These are phyloP conservation scores for Parathielavia appendiculata DNA, from an alignment of 495 filamentous ascomycete species.

Conservation along the genomic window DNA sequence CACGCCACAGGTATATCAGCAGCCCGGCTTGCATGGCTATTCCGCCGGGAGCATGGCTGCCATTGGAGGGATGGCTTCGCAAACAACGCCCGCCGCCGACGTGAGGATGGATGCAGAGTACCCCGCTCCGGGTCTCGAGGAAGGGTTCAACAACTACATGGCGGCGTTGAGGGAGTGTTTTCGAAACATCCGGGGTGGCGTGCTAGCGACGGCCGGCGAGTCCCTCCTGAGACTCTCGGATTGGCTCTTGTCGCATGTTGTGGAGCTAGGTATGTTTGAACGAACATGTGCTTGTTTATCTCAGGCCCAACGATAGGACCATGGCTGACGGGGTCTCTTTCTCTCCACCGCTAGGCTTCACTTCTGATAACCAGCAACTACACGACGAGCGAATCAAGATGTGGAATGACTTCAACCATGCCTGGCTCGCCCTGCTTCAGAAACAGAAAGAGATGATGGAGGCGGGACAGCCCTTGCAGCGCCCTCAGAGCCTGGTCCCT, in stretches of 20 bases:
- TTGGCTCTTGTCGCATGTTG: constrained; percentile 78
- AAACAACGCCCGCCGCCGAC: constrained; percentile 37
- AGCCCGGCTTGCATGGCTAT: constrained; percentile 44
- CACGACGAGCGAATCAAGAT: constrained; percentile 69
- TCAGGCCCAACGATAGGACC: too few relatives aligned
- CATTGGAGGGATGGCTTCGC: constrained; percentile 39
- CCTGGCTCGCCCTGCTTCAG: constrained; percentile 84
- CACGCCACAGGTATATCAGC: constrained; percentile 47
- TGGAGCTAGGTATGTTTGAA: constrained; percentile 63
- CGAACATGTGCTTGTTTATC: background rate
- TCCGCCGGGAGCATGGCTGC: constrained; percentile 36
- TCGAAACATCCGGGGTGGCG: constrained; percentile 65
- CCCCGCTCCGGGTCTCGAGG: constrained; percentile 43
- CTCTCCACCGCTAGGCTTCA: constrained; percentile 35
- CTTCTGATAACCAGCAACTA: constrained; percentile 64
- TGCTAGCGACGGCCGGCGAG: constrained; percentile 64
- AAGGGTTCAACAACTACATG: constrained; percentile 72
- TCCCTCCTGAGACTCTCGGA: constrained; percentile 74
- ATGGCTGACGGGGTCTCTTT: constrained; percentile 15
- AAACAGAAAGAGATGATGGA: constrained; percentile 77
- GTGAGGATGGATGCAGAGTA: constrained; percentile 44
- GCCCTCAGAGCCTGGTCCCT: constrained; percentile 60
- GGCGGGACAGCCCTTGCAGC: constrained; percentile 53
- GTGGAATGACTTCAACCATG: constrained; percentile 93
- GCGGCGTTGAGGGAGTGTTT: constrained; percentile 67